phyloP scores from a whole-genome alignment of 139 green algal genomes.

The Medakamo hakoo region DNA sequence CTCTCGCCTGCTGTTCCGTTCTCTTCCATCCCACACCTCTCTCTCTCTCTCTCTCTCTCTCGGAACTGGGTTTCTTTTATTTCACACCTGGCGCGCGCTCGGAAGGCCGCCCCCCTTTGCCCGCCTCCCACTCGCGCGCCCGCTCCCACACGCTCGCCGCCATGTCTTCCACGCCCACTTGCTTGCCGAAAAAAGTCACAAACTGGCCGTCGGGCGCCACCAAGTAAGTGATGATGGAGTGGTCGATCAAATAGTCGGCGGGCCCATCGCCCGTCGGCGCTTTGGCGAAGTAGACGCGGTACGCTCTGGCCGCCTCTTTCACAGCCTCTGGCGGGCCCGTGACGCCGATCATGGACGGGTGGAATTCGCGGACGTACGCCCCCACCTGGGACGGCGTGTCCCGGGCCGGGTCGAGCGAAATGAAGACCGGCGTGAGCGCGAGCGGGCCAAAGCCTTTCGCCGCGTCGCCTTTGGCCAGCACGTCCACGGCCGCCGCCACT shows the following conservation, averaged over 20 bases:
- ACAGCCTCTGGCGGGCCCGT: slow-evolving; percentile 59
- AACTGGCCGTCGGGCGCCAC: slow-evolving; percentile 78
- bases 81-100: too few relatives aligned
- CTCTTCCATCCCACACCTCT: too few relatives aligned
- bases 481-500: slow-evolving; percentile 51
- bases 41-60: too few relatives aligned
- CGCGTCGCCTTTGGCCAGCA: background rate
- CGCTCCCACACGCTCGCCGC: slow-evolving; percentile 1
- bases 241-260: slow-evolving; percentile 92
- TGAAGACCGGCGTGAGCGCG: slow-evolving; percentile 75
- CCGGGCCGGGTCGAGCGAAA: slow-evolving; percentile 84
- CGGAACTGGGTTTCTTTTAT: too few relatives aligned
- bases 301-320: slow-evolving; percentile 39
- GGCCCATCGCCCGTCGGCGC: slow-evolving; percentile 29
- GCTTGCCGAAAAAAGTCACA: slow-evolving; percentile 74
- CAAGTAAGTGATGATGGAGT: slow-evolving; percentile 98
- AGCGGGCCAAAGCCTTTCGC: too few relatives aligned
- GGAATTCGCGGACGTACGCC: slow-evolving; percentile 85
- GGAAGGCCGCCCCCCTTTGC: too few relatives aligned
- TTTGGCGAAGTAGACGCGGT: slow-evolving; percentile 85
- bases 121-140: slow-evolving; percentile 1
- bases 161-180: slow-evolving; percentile 3
- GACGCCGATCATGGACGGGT: slow-evolving; percentile 83
- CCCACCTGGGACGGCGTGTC: slow-evolving; percentile 55
- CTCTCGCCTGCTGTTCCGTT: too few relatives aligned